Evolutionary conservation across 768 basidiomycete species (phyloP), one percentile per base, ranked within the genome.

Genomic region (Baorangia bicolor): DNA sequence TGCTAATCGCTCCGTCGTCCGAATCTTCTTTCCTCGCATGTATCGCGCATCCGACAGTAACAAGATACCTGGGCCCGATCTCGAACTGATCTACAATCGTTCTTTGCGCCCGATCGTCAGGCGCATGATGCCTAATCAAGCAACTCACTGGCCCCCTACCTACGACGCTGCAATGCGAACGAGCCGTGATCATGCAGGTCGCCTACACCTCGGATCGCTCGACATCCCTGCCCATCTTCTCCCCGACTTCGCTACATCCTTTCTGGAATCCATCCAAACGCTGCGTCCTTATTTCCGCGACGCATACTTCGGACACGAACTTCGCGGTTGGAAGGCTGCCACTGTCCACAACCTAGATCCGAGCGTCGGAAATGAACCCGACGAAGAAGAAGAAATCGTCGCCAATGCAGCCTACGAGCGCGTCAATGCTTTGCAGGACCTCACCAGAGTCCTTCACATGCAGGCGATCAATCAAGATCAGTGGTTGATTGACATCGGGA

Each of bases 261-360:
- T 35, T 12, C 6, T 51, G 27, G 18, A n/a, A 16, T 20, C 8
- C 1, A 14, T 39, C 1, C 5, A 23, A 21, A 18, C 3, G 0
- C 28, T 48, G 1, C 12, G 5, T 1, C 27, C 27, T 1, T 49
- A 55, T 3, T 55, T 55, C 4, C 1, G 40, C 9, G 14, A 62
- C n/a, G 50, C 53, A 0, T 62, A 62, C 8, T 62, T 61, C 13
- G 50, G 16, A 0, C 59, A 62, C 28, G 59, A 62, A 20, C 25
- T 62, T 0, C 21, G 31, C 0, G 56, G 59, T 3, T 62, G 59
- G 56, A 62, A 62, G 9, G 59, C 16, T 0, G 54, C 41, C 0
- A 62, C 52, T 0, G 44, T 54, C 1, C 58, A 60, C n/a, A 27
- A 59, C n/a, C 1, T 23, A n/a, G n/a, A n/a, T n/a, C n/a, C n/a